phyloP scores from a whole-genome alignment of 2,329 filamentous ascomycete species.

The Diaporthe sp. region DNA sequence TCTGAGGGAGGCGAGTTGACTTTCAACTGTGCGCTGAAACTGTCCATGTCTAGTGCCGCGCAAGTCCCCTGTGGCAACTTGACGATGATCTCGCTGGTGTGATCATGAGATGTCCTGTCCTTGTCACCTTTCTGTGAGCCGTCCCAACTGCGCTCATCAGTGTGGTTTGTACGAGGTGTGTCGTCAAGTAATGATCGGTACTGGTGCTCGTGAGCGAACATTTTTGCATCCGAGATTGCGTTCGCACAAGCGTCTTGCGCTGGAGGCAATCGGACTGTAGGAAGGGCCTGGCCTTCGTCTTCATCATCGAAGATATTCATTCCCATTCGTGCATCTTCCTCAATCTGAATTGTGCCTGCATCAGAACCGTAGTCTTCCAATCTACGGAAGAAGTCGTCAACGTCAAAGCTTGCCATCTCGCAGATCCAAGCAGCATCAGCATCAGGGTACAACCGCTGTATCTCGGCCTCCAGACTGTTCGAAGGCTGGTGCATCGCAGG shows the following conservation, averaged over 20 bases:
- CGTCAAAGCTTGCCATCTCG: conserved; percentile 30
- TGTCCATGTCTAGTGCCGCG: background rate
- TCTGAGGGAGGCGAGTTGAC: background rate
- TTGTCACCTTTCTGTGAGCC: background rate
- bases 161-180: background rate
- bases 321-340: background rate
- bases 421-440: conserved; percentile 18
- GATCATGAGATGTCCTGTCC: background rate
- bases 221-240: background rate
- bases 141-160: background rate
- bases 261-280: conserved; percentile 15
- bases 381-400: conserved; percentile 10
- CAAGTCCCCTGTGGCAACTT: background rate
- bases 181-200: background rate
- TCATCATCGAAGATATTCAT: background rate
- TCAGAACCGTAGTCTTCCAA: background rate
- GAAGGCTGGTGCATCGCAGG: background rate
- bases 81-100: background rate
- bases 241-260: background rate
- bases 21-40: background rate
- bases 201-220: background rate
- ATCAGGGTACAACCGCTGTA: conserved; percentile 15
- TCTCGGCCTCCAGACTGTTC: background rate
- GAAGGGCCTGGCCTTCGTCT: background rate
- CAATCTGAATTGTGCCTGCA: background rate